Conservation (phyloP, 1,284 basidiomycete genomes). For the Trichosporon coremiiforme region DNA sequence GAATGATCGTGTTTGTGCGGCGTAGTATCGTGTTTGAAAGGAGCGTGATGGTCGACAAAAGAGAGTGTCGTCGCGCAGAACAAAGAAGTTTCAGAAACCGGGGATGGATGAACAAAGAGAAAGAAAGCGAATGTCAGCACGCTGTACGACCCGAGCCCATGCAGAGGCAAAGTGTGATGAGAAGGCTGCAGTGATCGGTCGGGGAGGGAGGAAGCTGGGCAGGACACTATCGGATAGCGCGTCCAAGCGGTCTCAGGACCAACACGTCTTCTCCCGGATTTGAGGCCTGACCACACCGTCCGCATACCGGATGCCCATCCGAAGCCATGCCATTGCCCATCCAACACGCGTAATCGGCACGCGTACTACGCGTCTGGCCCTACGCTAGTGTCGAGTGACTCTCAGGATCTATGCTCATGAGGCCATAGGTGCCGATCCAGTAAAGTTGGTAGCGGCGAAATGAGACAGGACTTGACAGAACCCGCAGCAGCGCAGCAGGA, state of each 20-base stretch:
- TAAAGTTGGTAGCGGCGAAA: not conserved
- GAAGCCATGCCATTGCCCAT: not conserved
- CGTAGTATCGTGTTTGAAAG: conserved; percentile 4
- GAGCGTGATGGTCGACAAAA: conserved; percentile 13
- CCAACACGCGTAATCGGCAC: not conserved
- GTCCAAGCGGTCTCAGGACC: not conserved
- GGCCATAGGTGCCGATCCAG: not conserved
- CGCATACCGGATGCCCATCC: not conserved
- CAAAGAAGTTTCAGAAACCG: not conserved
- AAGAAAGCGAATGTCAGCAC: not conserved
- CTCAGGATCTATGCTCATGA: not conserved
- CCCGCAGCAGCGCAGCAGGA: not conserved
- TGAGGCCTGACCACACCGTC: too few relatives aligned
- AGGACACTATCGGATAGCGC: not conserved
- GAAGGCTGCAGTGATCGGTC: not conserved
- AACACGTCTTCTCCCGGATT: not conserved
- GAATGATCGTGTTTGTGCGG: not conserved
- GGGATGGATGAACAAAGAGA: not conserved
- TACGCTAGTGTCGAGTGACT: not conserved
- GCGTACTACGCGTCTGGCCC: not conserved
- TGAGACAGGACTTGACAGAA: not conserved
- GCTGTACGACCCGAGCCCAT: not conserved
- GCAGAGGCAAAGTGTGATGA: not conserved
- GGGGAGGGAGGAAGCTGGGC: not conserved
- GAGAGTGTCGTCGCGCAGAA: not conserved